phyloP scores from a whole-genome alignment of 805 yeast genomes.

The Debaryomyces hansenii region DNA sequence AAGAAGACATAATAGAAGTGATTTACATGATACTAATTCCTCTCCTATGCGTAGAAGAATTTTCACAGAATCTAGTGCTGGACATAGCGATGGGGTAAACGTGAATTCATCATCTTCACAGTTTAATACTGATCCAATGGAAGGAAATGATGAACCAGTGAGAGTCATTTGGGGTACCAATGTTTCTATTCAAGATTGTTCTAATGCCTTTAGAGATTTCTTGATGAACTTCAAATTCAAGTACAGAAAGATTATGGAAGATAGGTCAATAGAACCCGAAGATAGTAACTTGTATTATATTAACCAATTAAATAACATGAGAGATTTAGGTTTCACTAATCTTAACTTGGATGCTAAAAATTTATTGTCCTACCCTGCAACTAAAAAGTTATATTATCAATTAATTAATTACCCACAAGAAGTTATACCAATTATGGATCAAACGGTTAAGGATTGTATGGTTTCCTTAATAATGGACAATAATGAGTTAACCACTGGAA shows the following conservation, averaged over 20 bases:
- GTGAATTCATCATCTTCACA: constrained; percentile 24
- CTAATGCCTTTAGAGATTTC: constrained; percentile 77
- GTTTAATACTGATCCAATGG: constrained; percentile 26
- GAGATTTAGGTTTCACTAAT: constrained; percentile 75
- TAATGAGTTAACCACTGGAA: constrained; percentile 21
- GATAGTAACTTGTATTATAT: constrained; percentile 79
- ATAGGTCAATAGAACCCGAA: constrained; percentile 39
- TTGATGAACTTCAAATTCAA: constrained; percentile 79
- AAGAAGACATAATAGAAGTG: constrained; percentile 68
- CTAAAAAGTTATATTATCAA: constrained; percentile 81
- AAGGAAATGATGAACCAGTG: constrained; percentile 60
- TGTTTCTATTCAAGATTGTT: constrained; percentile 86
- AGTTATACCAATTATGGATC: constrained; percentile 97
- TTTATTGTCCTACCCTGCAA: constrained; percentile 69
- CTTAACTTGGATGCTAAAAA: constrained; percentile 83
- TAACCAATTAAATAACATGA: constrained; percentile 70
- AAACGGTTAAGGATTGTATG: constrained; percentile 86
- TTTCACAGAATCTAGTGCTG: constrained; percentile 42
- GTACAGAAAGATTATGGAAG: constrained; percentile 58
- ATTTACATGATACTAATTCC: constrained; percentile 68
- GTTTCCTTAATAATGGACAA: constrained; percentile 64
- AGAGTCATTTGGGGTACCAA: constrained; percentile 99
- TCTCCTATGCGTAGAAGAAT: constrained; percentile 68
- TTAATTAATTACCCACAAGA: constrained; percentile 93
- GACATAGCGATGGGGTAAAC: constrained; percentile 9